These are phyloP conservation scores for Scutellaria baicalensis DNA, from an alignment of 257 asterid species.

Conservation along the genomic window DNA sequence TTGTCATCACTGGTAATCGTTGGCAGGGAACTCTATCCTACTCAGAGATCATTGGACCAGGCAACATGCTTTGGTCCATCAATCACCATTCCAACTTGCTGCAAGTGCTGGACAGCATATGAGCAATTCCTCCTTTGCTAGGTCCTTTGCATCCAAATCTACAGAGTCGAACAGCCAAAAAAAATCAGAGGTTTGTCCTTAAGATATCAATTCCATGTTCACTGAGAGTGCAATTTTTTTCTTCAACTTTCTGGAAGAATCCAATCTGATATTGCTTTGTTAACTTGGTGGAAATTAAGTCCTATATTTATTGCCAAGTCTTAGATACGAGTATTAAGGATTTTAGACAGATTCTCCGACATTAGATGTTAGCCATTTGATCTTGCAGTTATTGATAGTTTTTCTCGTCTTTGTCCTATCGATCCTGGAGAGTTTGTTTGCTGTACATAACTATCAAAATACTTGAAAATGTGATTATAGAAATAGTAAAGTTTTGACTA, in stretches of 20 bases:
- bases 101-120: conserved; percentile 21
- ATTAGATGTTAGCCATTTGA: not conserved
- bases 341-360: not conserved
- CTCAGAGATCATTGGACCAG: conserved; percentile 23
- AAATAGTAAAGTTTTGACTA: not conserved
- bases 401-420: not conserved
- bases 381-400: not conserved
- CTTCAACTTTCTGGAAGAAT: not conserved
- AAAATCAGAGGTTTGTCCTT: conserved; percentile 52
- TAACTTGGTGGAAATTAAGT: not conserved
- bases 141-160: conserved; percentile 59
- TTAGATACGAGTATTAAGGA: not conserved
- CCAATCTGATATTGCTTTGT: not conserved
- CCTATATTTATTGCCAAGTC: not conserved
- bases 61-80: conserved; percentile 21
- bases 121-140: conserved; percentile 28
- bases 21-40: conserved; percentile 45
- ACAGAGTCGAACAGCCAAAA: conserved; percentile 42
- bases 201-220: not conserved
- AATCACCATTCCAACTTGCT: conserved; percentile 41
- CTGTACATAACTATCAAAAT: not conserved
- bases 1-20: not conserved
- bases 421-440: not conserved
- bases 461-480: not conserved
- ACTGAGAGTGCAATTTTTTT: not conserved